Conservation (phyloP, 805 yeast species). For the Starmerella floricola region DNA sequence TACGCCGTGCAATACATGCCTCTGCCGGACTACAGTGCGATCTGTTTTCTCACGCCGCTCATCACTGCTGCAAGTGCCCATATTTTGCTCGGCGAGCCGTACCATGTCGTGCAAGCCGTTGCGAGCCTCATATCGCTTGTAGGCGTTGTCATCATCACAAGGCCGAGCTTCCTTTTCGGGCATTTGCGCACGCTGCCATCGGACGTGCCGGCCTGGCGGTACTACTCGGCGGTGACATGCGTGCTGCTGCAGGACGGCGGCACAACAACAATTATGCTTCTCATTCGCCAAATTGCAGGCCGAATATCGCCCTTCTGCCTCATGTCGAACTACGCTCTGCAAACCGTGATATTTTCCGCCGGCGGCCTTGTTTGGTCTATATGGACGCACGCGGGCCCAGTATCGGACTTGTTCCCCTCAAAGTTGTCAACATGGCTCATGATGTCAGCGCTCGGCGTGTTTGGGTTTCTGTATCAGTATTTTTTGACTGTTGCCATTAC, state of each 20-base stretch:
- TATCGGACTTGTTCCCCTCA: slow-evolving; percentile 1
- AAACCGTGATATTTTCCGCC: slow-evolving; percentile 45
- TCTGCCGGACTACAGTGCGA: slow-evolving; percentile 67
- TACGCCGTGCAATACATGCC: slow-evolving; percentile 60
- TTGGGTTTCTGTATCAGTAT: slow-evolving; percentile 76
- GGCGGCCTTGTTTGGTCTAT: slow-evolving; percentile 26
- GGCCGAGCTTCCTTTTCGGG: slow-evolving; percentile 64
- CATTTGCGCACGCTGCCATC: background rate
- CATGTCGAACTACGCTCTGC: slow-evolving; percentile 62
- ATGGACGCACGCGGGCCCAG: background rate
- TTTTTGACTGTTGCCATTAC: slow-evolving; percentile 71
- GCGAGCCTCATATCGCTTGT: slow-evolving; percentile 56
- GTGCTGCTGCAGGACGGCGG: slow-evolving; percentile 9
- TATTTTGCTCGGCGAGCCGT: slow-evolving; percentile 50
- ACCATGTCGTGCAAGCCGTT: slow-evolving; percentile 50
- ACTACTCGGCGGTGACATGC: slow-evolving; percentile 52
- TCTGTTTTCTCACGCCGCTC: slow-evolving; percentile 66
- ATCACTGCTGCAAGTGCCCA: slow-evolving; percentile 66
- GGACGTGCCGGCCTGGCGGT: slow-evolving; percentile 22
- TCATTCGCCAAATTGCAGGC: slow-evolving; percentile 61
- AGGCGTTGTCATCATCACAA: slow-evolving; percentile 72
- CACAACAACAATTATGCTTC: slow-evolving; percentile 7
- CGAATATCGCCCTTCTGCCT: slow-evolving; percentile 67
- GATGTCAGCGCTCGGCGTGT: slow-evolving; percentile 48
- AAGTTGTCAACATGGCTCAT: slow-evolving; percentile 38